A percentile compares a stretch with the other conserved stretches of the same genome.
These are phyloP conservation scores for Hymenoscyphus fructigenus DNA, from an alignment of 2,329 filamentous ascomycete species.

Conservation along the genomic window DNA sequence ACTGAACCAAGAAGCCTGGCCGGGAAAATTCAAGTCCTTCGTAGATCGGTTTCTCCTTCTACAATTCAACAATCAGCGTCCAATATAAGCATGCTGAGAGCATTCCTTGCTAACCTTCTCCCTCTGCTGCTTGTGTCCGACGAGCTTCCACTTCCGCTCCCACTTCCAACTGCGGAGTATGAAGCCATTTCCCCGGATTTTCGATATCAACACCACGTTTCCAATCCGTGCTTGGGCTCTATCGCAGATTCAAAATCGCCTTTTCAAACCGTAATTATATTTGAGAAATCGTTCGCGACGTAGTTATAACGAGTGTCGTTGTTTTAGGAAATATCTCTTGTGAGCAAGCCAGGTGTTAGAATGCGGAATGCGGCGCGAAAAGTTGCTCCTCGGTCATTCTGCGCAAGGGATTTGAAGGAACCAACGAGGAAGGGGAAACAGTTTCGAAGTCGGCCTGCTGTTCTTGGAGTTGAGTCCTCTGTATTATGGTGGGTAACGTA, in stretches of 20 bases:
- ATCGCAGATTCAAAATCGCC: not conserved
- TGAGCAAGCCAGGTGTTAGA: constrained; percentile 8
- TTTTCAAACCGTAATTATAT: not conserved
- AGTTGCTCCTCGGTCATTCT: constrained; percentile 4
- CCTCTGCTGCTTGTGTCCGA: constrained; percentile 30
- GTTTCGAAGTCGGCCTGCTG: not conserved
- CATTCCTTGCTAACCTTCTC: constrained; percentile 25
- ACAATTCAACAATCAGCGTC: constrained; percentile 11
- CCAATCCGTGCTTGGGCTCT: not conserved
- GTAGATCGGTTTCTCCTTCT: constrained; percentile 44
- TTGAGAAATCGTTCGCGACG: not conserved
- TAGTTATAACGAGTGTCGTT: not conserved
- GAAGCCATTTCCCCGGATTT: constrained; percentile 26
- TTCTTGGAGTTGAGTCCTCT: not conserved
- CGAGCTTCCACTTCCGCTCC: constrained; percentile 23
- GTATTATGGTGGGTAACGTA: not conserved
- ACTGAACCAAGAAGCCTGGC: constrained; percentile 84
- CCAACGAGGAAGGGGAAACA: not conserved
- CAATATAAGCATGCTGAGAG: not conserved
- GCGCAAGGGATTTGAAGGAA: not conserved
- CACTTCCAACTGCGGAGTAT: constrained; percentile 30
- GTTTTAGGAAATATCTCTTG: not conserved
- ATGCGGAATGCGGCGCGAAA: not conserved
- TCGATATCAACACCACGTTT: not conserved
- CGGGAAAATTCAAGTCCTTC: constrained; percentile 66